phyloP scores from a whole-genome alignment of 345 rosid species.

The Linum usitatissimum region DNA sequence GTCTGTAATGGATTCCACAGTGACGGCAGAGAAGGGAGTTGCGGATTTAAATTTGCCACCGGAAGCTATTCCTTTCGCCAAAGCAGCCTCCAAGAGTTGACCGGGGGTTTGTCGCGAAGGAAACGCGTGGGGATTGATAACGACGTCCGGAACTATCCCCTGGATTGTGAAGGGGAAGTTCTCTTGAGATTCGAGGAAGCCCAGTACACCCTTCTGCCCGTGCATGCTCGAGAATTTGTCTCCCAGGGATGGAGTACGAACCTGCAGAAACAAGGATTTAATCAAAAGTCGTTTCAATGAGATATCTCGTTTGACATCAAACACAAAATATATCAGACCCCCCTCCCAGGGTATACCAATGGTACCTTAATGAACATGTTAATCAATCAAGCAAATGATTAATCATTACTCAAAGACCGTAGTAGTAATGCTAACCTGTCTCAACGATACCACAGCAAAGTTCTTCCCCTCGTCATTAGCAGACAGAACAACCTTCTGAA shows the following conservation, averaged over 20 bases:
- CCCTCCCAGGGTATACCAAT: no score
- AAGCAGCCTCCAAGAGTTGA: conserved; percentile 86
- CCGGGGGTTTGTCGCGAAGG: conserved; percentile 94
- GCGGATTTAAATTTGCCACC: conserved; percentile 54
- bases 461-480: conserved; percentile 94
- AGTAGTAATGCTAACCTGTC: conserved; percentile 42
- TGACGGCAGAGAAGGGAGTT: conserved; percentile 79
- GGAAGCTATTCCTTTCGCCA: conserved; percentile 81
- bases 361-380: no score
- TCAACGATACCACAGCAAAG: conserved; percentile 69
- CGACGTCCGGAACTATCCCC: conserved; percentile 88
- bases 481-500: conserved; percentile 76
- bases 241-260: conserved; percentile 79
- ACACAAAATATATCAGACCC: no score
- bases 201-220: conserved; percentile 95
- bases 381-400: no score
- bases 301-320: no score
- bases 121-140: conserved; percentile 84
- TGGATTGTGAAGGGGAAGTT: conserved; percentile 83
- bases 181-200: conserved; percentile 77
- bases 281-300: neutral
- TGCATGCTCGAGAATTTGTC: conserved; percentile 98
- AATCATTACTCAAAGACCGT: neutral
- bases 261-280: conserved; percentile 27
- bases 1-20: conserved; percentile 55